Percentiles rank a stretch among this genome's conserved stretches.
Conservation (phyloP, 2,329 filamentous ascomycete species). For the Biscogniauxia marginata region DNA sequence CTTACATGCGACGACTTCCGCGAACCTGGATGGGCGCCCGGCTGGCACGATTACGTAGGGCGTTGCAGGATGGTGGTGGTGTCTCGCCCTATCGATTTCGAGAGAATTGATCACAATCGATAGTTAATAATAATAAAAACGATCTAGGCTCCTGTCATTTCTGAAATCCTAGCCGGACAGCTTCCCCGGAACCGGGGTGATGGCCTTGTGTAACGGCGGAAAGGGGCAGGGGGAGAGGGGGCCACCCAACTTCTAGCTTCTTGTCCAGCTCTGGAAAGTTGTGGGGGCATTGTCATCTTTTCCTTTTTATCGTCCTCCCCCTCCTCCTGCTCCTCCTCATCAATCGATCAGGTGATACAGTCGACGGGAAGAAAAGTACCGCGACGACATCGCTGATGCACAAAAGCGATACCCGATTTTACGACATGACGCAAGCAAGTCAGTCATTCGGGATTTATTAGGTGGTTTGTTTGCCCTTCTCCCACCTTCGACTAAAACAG, state of each 20-base stretch:
- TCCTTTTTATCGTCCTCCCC: background rate
- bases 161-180: background rate
- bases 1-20: background rate
- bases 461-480: too few relatives aligned
- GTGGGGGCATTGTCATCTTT: background rate
- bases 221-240: background rate
- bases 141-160: background rate
- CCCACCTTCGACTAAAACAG: background rate
- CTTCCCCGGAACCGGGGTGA: background rate
- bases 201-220: background rate
- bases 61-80: background rate
- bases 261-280: background rate
- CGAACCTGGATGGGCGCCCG: background rate
- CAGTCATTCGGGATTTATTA: too few relatives aligned
- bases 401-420: too few relatives aligned
- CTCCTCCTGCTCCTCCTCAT: background rate
- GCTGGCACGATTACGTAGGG: background rate
- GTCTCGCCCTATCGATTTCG: background rate
- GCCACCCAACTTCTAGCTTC: too few relatives aligned
- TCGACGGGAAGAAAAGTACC: too few relatives aligned
- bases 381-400: too few relatives aligned
- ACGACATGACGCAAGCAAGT: too few relatives aligned
- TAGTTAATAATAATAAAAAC: background rate
- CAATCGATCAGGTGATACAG: too few relatives aligned
- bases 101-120: background rate